These are phyloP conservation scores for Chaetomium globosum DNA, from an alignment of 2,329 filamentous ascomycete species.

Conservation along the genomic window DNA sequence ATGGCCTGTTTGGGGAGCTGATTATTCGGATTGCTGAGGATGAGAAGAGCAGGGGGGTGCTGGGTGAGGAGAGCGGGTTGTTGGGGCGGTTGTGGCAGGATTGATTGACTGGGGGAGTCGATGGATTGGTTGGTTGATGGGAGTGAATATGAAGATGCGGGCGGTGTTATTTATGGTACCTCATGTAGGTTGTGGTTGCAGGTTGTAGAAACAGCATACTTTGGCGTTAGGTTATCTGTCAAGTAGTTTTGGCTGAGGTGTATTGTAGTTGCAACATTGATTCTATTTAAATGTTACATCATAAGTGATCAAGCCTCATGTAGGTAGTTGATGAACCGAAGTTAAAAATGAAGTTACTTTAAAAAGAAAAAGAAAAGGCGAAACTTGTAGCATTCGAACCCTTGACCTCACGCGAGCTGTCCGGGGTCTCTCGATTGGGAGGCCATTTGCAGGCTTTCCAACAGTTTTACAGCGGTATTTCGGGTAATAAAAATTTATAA, in stretches of 20 bases:
- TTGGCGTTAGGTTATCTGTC: no score
- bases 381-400: conserved; percentile 13
- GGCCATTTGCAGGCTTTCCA: conserved; percentile 68
- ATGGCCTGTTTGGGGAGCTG: conserved; percentile 49
- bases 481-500: conserved; percentile 42
- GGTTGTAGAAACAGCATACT: no score
- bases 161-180: no score
- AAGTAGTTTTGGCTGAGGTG: no score
- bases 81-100: conserved; percentile 41
- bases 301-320: no score
- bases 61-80: conserved; percentile 34
- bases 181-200: no score
- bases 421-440: conserved; percentile 66
- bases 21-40: conserved; percentile 42
- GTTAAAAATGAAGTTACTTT: no score
- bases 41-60: conserved; percentile 34
- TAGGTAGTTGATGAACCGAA: no score
- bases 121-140: neutral
- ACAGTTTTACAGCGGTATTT: conserved; percentile 67
- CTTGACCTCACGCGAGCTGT: conserved; percentile 10
- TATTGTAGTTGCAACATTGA: no score
- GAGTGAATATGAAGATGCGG: neutral
- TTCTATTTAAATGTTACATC: no score
- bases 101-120: neutral
- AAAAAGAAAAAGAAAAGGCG: neutral